Evolutionary conservation across 2,329 filamentous ascomycete species (phyloP).

Genomic region (Furcasterigmium furcatum): DNA sequence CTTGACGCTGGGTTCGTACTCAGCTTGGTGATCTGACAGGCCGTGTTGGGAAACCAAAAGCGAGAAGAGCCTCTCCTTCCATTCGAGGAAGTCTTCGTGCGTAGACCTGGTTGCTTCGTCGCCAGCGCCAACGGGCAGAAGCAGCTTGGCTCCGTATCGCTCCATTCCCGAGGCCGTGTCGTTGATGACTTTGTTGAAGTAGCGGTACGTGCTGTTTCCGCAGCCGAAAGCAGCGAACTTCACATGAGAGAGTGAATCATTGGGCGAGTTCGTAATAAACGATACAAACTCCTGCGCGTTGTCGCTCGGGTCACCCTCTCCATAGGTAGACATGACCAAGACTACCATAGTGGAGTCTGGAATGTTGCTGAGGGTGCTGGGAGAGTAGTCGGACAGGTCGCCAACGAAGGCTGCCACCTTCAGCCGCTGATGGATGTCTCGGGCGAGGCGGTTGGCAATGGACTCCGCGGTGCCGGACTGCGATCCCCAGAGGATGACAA

Average conservation of each 20-base stretch:
- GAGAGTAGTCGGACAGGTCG: conserved; percentile 97
- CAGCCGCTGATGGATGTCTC: conserved; percentile 95
- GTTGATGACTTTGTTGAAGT: conserved; percentile 98
- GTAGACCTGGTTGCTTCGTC: not conserved
- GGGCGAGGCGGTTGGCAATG: conserved; percentile 91
- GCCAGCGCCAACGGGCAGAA: conserved; percentile 60
- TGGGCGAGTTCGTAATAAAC: conserved; percentile 50
- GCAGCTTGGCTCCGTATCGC: conserved; percentile 77
- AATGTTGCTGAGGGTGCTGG: conserved; percentile 84
- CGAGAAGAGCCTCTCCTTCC: not conserved
- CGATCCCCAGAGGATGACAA: conserved; percentile 93
- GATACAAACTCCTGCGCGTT: conserved; percentile 82
- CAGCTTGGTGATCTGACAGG: not conserved
- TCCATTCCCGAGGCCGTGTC: conserved; percentile 78
- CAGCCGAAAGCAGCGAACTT: conserved; percentile 95
- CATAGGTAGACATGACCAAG: conserved; percentile 95
- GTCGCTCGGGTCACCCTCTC: conserved; percentile 96
- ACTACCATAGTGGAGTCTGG: conserved; percentile 88
- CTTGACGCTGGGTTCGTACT: conserved; percentile 79
- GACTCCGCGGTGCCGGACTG: conserved; percentile 98
- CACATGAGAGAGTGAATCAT: conserved; percentile 1
- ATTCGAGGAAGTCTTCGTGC: not conserved
- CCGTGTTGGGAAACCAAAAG: not conserved
- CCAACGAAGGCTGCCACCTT: conserved; percentile 98
- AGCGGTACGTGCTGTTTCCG: conserved; percentile 98